phyloP scores from a whole-genome alignment of 257 asterid species.

The Gentiana straminea region DNA sequence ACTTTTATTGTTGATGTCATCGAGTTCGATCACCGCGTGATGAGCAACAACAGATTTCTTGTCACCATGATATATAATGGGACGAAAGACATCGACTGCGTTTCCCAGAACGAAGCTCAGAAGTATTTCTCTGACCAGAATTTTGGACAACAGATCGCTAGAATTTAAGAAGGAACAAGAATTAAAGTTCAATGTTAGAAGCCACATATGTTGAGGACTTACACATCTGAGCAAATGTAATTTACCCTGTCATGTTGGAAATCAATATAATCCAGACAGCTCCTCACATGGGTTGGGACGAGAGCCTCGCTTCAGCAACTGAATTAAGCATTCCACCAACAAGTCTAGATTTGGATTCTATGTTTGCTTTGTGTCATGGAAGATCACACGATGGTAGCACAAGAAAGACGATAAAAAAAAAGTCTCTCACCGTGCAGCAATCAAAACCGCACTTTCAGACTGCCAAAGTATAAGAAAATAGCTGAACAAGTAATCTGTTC shows the following conservation, averaged over 20 bases:
- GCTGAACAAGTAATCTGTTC: no score
- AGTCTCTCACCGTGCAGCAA: no score
- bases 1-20: no score
- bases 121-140: conserved; percentile 7
- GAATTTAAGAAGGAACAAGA: neutral
- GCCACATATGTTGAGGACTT: no score
- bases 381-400: no score
- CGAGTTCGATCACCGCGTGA: conserved; percentile 42
- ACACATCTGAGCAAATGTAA: no score
- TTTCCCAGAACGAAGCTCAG: conserved; percentile 81
- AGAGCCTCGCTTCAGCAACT: no score
- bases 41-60: conserved; percentile 86
- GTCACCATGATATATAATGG: conserved; percentile 75
- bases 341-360: conserved; percentile 60
- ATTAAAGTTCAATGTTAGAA: neutral
- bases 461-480: no score
- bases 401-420: no score
- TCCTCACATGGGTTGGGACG: conserved; percentile 60
- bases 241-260: no score
- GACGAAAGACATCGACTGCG: conserved; percentile 87
- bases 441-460: no score
- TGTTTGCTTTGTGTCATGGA: conserved; percentile 48
- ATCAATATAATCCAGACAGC: conserved; percentile 8
- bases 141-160: conserved; percentile 69
- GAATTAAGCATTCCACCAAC: no score